These are phyloP conservation scores for Helicostylum pulchrum DNA, from an alignment of 192 early-diverging fungal species.

Conservation along the genomic window DNA sequence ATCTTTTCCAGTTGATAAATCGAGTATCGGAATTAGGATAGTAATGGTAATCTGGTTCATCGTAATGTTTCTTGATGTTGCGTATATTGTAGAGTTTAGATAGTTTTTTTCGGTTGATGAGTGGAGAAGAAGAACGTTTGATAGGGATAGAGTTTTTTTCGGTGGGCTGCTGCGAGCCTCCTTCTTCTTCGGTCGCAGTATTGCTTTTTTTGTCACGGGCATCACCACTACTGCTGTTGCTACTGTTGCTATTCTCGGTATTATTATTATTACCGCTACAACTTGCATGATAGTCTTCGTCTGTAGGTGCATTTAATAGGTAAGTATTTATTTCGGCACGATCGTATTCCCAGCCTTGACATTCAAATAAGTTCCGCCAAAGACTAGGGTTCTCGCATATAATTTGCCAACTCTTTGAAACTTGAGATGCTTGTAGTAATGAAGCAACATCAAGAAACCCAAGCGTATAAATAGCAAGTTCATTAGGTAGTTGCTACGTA, in stretches of 20 bases:
- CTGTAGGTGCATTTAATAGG: background rate
- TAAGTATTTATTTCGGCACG: background rate
- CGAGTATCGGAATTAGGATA: constrained; percentile 34
- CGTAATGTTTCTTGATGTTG: constrained; percentile 3
- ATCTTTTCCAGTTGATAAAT: constrained; percentile 68
- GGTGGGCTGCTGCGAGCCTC: background rate
- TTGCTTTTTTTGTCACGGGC: too few relatives aligned
- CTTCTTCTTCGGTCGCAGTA: too few relatives aligned
- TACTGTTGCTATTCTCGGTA: too few relatives aligned
- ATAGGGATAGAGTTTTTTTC: background rate
- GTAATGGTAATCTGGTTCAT: constrained; percentile 33
- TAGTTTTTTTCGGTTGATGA: too few relatives aligned
- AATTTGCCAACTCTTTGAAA: constrained; percentile 55
- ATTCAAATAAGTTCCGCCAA: constrained; percentile 52
- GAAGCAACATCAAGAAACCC: constrained; percentile 46
- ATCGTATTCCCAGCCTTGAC: constrained; percentile 17
- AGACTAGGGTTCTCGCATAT: constrained; percentile 50
- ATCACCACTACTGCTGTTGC: too few relatives aligned
- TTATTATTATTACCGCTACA: too few relatives aligned
- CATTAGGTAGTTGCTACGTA: constrained; percentile 43
- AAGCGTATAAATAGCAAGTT: constrained; percentile 53
- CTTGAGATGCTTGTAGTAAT: constrained; percentile 40
- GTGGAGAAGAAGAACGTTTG: background rate
- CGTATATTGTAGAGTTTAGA: too few relatives aligned
- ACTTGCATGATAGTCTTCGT: background rate